Percentiles rank a stretch among this genome's conserved stretches.
phyloP scores from a whole-genome alignment of 306 rosid genomes.

The Comarum palustre region DNA sequence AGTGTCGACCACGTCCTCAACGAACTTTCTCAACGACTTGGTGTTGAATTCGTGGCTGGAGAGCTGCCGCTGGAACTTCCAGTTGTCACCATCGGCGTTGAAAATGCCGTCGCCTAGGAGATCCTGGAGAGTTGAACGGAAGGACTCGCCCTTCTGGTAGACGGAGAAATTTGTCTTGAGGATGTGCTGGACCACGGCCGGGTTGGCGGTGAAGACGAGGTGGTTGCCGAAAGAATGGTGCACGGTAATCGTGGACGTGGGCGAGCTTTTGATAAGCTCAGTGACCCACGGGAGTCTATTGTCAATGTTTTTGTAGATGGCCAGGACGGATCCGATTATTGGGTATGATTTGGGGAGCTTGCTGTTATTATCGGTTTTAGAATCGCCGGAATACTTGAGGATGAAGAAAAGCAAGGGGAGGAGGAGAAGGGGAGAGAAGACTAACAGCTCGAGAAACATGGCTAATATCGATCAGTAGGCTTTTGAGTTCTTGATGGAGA shows the following conservation, averaged over 20 bases:
- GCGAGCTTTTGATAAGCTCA: slow-evolving; percentile 44
- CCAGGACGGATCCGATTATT: slow-evolving; percentile 41
- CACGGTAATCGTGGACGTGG: slow-evolving; percentile 54
- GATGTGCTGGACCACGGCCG: slow-evolving; percentile 61
- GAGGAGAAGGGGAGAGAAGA: slow-evolving; percentile 27
- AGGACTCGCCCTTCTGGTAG: slow-evolving; percentile 45
- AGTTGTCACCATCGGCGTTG: slow-evolving; percentile 42
- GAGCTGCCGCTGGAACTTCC: slow-evolving; percentile 72
- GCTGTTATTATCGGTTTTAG: not conserved
- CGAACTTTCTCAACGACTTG: slow-evolving; percentile 40
- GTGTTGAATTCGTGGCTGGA: slow-evolving; percentile 62
- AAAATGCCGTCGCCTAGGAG: slow-evolving; percentile 74
- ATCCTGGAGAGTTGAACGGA: slow-evolving; percentile 26
- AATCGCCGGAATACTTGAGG: not conserved
- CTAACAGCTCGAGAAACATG: slow-evolving; percentile 7
- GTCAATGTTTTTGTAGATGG: slow-evolving; percentile 31
- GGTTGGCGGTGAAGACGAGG: slow-evolving; percentile 56
- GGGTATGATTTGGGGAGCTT: slow-evolving; percentile 58
- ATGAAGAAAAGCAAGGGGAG: slow-evolving; percentile 9
- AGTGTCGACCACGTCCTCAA: slow-evolving; percentile 50
- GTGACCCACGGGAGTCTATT: slow-evolving; percentile 55
- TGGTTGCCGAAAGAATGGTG: slow-evolving; percentile 38
- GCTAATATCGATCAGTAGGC: not conserved
- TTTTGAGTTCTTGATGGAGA: not conserved
- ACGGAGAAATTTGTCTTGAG: slow-evolving; percentile 56